phyloP scores from a whole-genome alignment of 2,329 filamentous ascomycete species.

The Aureobasidium sp. region DNA sequence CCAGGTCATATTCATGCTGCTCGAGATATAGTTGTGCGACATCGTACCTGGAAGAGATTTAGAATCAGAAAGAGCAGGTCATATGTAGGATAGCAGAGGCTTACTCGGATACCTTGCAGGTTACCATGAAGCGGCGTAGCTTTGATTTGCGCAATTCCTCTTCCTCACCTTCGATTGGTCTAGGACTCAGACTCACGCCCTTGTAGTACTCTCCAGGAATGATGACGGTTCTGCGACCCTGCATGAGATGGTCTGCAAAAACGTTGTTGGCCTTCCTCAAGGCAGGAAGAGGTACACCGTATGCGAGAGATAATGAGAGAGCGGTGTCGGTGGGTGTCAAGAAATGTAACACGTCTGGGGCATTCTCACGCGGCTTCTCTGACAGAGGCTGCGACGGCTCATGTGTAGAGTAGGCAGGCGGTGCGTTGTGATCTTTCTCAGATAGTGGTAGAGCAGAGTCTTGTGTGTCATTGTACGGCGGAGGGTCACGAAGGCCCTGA shows the following conservation, averaged over 20 bases:
- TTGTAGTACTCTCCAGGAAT: constrained; percentile 66
- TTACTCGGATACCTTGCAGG: constrained; percentile 68
- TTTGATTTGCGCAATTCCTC: constrained; percentile 63
- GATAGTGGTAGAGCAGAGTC: not conserved
- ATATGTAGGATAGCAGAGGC: not conserved
- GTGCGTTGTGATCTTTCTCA: constrained; percentile 27
- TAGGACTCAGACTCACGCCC: constrained; percentile 58
- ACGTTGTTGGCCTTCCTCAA: constrained; percentile 62
- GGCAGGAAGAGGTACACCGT: constrained; percentile 56
- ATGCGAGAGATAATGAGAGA: constrained; percentile 60
- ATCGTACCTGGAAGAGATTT: constrained; percentile 47
- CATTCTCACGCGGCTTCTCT: constrained; percentile 30
- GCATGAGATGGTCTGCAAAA: constrained; percentile 61
- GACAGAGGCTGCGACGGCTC: constrained; percentile 21
- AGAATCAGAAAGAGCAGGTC: constrained; percentile 18
- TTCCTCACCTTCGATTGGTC: constrained; percentile 64
- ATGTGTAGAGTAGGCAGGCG: constrained; percentile 37
- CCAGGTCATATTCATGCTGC: constrained; percentile 58
- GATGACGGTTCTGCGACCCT: constrained; percentile 59
- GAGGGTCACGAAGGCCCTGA: constrained; percentile 60
- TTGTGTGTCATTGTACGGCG: constrained; percentile 46
- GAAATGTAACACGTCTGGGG: constrained; percentile 66
- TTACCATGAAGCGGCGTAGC: constrained; percentile 69
- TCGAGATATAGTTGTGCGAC: constrained; percentile 68
- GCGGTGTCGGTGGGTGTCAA: constrained; percentile 63